Evolutionary conservation across 2,329 filamentous ascomycete species (phyloP), one percentile per base, ranked within the genome.

Genomic region (Fusarium fracticaudum): DNA sequence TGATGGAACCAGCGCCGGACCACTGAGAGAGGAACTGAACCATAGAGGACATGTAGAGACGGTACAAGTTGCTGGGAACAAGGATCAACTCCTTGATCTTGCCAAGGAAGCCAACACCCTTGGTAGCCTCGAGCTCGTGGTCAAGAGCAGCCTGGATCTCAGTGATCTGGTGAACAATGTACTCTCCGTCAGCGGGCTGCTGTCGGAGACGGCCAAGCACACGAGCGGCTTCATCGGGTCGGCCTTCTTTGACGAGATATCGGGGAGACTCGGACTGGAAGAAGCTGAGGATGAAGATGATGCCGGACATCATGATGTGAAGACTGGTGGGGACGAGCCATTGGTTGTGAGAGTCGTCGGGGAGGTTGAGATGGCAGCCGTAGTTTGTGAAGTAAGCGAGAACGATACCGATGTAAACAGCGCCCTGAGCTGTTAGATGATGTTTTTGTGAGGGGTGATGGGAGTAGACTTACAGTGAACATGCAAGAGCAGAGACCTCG

Each of bases 351-450:
- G 83, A 85, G n/a, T 80, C 76, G 55, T 85, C 83, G 31, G 83
- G 80, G 29, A 91, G 82, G 79, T 90, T 83, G 48, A 90, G 61
- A 64, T 86, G 80, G 61, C 83, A 85, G 66, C 91, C 91, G 79
- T 91, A 92, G 80, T 91, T 93, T 67, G 92, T 90, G 77, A 94
- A 95, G 83, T 95, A 96, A 14, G 92, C 92, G 22, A 95, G 86
- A 76, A 95, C 92, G 70, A 95, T 94, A 31, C 93, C 93, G 60
- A 93, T 82, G 78, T 95, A 95, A 29, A 95, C 93, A 57, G 83
- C 83, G 8, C 84, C 84, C 67, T 70, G 4, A 8, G 8, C 5
- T 43, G 45, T 70, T 48, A 70, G 66, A 40, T n/a, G 15, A 2
- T 37, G 31, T 1, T 5, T 6, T n/a, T 12, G 10, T 13, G 15